phyloP scores from a whole-genome alignment of 2,329 filamentous ascomycete genomes.

The Scopulariopsis brevicaulis region DNA sequence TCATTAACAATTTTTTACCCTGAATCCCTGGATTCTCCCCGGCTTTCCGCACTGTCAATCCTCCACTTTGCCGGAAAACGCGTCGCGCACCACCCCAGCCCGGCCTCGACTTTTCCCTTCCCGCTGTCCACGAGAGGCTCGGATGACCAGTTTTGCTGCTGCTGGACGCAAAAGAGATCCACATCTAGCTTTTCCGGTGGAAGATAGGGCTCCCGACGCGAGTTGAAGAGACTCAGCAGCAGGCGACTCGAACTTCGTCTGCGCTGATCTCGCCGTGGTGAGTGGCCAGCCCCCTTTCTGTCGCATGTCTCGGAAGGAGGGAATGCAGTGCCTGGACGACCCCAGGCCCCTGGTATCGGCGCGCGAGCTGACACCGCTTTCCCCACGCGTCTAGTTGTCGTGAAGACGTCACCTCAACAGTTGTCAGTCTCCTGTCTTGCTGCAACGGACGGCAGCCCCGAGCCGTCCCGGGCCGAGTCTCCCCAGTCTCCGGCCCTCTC shows the following conservation, averaged over 20 bases:
- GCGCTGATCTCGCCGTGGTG: slow-evolving; percentile 48
- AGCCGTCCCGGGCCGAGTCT: slow-evolving; percentile 19
- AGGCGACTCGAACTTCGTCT: slow-evolving; percentile 48
- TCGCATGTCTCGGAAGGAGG: slow-evolving; percentile 3
- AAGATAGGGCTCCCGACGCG: not conserved
- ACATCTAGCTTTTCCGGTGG: not conserved
- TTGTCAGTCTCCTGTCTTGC: slow-evolving; percentile 46
- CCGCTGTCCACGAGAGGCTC: not conserved
- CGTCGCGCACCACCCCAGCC: slow-evolving; percentile 2
- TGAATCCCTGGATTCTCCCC: slow-evolving; percentile 2
- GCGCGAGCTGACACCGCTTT: not conserved
- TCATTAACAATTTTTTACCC: not conserved
- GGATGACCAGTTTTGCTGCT: slow-evolving; percentile 3
- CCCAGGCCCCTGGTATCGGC: not conserved
- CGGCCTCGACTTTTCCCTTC: not conserved
- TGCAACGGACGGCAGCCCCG: slow-evolving; percentile 43
- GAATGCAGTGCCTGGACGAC: slow-evolving; percentile 13
- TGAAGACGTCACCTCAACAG: slow-evolving; percentile 45
- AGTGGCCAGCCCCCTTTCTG: slow-evolving; percentile 15
- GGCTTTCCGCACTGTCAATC: slow-evolving; percentile 1
- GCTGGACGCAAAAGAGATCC: slow-evolving; percentile 3
- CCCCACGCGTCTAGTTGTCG: slow-evolving; percentile 13
- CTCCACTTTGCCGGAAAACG: slow-evolving; percentile 5
- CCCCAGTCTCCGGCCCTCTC: slow-evolving; percentile 48
- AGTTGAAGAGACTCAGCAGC: slow-evolving; percentile 40